A percentile compares a stretch with the other conserved stretches of the same genome.
Conservation (phyloP, 164 flowering plant genomes). For the Malania oleifera region DNA sequence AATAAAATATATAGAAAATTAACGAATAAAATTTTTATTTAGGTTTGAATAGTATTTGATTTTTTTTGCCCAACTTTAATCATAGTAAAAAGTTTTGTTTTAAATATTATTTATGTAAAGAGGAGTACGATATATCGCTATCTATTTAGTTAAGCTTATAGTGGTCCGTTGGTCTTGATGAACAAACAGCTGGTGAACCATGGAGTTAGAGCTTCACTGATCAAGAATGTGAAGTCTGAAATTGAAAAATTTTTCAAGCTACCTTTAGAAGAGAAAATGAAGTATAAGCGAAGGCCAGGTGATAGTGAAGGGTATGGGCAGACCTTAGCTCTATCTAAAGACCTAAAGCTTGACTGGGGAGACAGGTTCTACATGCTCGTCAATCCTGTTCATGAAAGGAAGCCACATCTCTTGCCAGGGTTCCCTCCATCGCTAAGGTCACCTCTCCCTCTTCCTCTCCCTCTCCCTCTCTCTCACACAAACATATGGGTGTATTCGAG, state of each 20-base stretch:
- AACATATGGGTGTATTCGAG: too few species aligned
- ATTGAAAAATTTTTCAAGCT: slow-evolving; percentile 25
- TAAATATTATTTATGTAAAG: too few species aligned
- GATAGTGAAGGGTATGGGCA: slow-evolving; percentile 43
- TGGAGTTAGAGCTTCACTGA: slow-evolving; percentile 15
- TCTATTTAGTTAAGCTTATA: too few species aligned
- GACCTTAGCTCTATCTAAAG: slow-evolving; percentile 6
- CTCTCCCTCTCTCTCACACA: not conserved
- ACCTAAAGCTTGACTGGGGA: slow-evolving; percentile 8
- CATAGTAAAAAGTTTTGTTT: not conserved
- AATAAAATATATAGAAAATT: too few species aligned
- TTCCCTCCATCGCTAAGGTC: slow-evolving; percentile 2
- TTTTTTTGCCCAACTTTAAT: not conserved
- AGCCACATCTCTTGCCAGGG: not conserved
- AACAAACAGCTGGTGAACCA: slow-evolving; percentile 23
- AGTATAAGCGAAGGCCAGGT: slow-evolving; percentile 19
- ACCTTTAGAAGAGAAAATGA: slow-evolving; percentile 35
- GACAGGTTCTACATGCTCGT: not conserved
- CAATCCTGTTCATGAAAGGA: not conserved
- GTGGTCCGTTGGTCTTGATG: too few species aligned
- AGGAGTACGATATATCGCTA: too few species aligned
- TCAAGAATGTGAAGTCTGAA: slow-evolving; percentile 16
- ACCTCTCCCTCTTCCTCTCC: not conserved
- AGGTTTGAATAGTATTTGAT: too few species aligned
- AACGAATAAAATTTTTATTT: too few species aligned